These are phyloP conservation scores for Fusarium tanahbumbuense DNA, from an alignment of 2,329 filamentous ascomycete genomes.

Conservation along the genomic window DNA sequence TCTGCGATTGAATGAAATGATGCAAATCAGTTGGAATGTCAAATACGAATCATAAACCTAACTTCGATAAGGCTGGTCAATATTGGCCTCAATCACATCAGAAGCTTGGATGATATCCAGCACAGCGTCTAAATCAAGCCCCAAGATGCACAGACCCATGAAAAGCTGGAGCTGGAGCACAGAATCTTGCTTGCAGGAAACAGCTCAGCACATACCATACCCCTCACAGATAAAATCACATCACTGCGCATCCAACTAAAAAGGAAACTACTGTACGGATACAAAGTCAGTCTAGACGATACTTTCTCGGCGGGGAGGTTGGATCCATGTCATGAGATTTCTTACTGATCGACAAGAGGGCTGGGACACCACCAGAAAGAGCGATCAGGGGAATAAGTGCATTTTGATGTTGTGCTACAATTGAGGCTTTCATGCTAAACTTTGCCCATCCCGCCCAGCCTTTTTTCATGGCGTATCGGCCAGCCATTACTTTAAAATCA, in stretches of 20 bases:
- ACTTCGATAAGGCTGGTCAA: background rate
- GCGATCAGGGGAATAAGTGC: background rate
- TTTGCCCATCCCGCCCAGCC: constrained; percentile 13
- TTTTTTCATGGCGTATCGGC: constrained; percentile 12
- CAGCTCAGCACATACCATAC: constrained; percentile 32
- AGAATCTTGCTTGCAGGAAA: constrained; percentile 30
- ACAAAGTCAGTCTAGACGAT: constrained; percentile 21
- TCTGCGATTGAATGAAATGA: too few relatives aligned
- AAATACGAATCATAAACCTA: background rate
- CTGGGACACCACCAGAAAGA: constrained; percentile 8
- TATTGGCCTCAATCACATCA: constrained; percentile 25
- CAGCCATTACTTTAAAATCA: constrained; percentile 14
- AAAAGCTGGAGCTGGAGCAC: background rate
- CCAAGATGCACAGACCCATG: constrained; percentile 26
- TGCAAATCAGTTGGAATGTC: too few relatives aligned
- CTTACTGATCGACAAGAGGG: constrained; percentile 12
- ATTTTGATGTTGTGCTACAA: constrained; percentile 27
- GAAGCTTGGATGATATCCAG: constrained; percentile 7
- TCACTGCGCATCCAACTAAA: constrained; percentile 36
- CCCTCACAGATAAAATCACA: constrained; percentile 33
- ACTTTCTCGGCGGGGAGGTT: constrained; percentile 10
- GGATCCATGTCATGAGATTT: constrained; percentile 20
- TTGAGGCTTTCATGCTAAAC: background rate
- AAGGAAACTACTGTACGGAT: constrained; percentile 20
- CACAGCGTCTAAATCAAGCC: constrained; percentile 23